These are phyloP conservation scores for Hevea brasiliensis DNA, from an alignment of 345 rosid species.

Conservation along the genomic window DNA sequence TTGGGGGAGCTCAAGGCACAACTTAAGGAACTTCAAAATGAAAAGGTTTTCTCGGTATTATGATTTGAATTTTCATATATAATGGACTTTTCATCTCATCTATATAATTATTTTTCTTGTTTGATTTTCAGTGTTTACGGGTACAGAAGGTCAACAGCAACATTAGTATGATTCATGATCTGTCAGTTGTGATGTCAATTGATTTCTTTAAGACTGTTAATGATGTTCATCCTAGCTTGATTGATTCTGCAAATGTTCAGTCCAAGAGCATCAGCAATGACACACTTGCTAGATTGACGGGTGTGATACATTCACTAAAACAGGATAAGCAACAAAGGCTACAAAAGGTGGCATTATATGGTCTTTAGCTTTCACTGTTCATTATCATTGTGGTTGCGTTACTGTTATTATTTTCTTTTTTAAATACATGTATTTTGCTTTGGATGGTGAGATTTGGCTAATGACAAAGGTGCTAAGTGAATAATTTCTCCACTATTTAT, in stretches of 20 bases:
- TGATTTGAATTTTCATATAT: not conserved
- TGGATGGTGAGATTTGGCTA: not conserved
- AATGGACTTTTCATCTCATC: not conserved
- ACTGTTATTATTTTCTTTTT: too few relatives aligned
- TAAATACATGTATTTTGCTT: too few relatives aligned
- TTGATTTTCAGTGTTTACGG: conserved; percentile 57
- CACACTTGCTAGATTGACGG: conserved; percentile 64
- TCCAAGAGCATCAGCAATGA: conserved; percentile 81
- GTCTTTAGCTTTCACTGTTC: too few relatives aligned
- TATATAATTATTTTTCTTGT: conserved; percentile 10
- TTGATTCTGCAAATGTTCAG: conserved; percentile 41
- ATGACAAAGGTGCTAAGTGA: not conserved
- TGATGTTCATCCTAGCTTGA: conserved; percentile 65
- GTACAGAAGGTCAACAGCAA: conserved; percentile 60
- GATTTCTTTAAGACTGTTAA: conserved; percentile 60
- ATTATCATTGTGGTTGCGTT: too few relatives aligned
- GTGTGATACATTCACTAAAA: conserved; percentile 48
- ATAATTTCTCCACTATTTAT: too few relatives aligned
- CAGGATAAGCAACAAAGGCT: conserved; percentile 72
- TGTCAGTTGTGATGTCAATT: conserved; percentile 65
- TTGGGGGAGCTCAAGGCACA: conserved; percentile 65
- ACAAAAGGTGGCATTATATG: conserved; percentile 52
- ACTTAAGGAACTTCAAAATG: conserved; percentile 71
- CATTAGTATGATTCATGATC: conserved; percentile 53
- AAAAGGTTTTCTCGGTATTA: conserved; percentile 51